Conservation (phyloP, 2,329 filamentous ascomycete species). For the Trichoderma brevicompactum region DNA sequence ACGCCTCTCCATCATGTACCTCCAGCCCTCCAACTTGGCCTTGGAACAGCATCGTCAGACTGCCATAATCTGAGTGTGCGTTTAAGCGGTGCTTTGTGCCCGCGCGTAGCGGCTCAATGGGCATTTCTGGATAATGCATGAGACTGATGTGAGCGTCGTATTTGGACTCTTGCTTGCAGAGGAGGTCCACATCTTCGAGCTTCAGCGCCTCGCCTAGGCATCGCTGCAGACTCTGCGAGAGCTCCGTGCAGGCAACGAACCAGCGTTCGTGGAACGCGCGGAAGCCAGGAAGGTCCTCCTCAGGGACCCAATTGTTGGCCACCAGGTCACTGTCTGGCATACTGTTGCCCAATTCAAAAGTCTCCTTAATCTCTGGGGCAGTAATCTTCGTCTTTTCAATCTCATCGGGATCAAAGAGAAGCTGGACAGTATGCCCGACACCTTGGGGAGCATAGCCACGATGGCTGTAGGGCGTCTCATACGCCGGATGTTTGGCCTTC, state of each 20-base stretch:
- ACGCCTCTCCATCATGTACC: background rate
- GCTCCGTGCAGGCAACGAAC: constrained; percentile 5
- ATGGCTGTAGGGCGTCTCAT: constrained; percentile 1
- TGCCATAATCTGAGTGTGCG: background rate
- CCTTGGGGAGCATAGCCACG: background rate
- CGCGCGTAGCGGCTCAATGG: too few relatives aligned
- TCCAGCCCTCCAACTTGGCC: background rate
- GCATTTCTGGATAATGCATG: too few relatives aligned
- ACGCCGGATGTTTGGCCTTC: background rate
- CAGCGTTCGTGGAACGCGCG: constrained; percentile 1
- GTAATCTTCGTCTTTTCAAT: constrained; percentile 2
- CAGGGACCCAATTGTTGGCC: background rate
- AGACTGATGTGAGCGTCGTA: too few relatives aligned
- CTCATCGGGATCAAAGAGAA: background rate
- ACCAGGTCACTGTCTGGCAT: too few relatives aligned
- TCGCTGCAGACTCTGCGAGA: background rate
- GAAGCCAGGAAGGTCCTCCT: background rate
- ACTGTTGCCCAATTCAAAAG: background rate
- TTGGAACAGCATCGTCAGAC: constrained; percentile 9
- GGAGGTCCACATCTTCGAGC: too few relatives aligned
- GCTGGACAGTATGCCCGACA: background rate
- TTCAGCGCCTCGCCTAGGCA: background rate
- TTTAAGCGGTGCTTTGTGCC: too few relatives aligned
- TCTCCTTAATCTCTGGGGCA: background rate
- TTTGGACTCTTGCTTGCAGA: too few relatives aligned